These are phyloP conservation scores for Cutaneotrichosporon sp. DNA, from an alignment of 1,284 basidiomycete species.

Conservation along the genomic window DNA sequence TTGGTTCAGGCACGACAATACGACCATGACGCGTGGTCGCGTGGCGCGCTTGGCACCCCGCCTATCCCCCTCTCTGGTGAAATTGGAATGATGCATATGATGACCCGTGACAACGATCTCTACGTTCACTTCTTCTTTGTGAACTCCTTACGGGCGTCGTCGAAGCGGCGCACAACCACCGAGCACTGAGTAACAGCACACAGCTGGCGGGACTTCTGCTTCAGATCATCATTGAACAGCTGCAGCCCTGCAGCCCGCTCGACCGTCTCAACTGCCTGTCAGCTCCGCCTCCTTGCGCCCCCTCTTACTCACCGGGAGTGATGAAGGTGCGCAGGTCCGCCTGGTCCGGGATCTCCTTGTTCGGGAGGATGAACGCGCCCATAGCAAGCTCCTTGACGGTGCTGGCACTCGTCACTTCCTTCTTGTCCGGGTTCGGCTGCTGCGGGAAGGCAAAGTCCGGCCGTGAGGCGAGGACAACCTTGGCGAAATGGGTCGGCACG, in stretches of 20 bases:
- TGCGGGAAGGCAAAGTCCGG: conserved; percentile 69
- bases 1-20: too few species aligned
- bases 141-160: conserved; percentile 68
- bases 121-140: conserved; percentile 9
- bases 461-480: conserved; percentile 78
- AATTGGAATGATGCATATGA: not conserved
- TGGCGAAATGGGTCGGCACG: conserved; percentile 98
- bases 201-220: conserved; percentile 73
- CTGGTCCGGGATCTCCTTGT: conserved; percentile 79
- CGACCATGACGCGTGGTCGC: too few species aligned
- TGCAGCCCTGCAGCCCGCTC: conserved; percentile 86
- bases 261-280: conserved; percentile 69
- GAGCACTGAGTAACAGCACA: conserved; percentile 82
- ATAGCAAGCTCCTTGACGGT: conserved; percentile 66
- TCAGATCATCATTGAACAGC: conserved; percentile 80
- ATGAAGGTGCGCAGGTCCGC: conserved; percentile 72
- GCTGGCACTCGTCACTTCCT: conserved; percentile 26
- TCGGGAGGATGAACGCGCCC: conserved; percentile 92
- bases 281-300: too few species aligned
- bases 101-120: too few species aligned
- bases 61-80: too few species aligned
- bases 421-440: conserved; percentile 41
- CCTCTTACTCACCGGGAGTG: conserved; percentile 69
- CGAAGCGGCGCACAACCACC: conserved; percentile 75
- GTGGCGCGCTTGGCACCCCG: too few species aligned